Evolutionary conservation across 75 land plant genomes (phyloP).

Genomic region (Picea sitchensis): DNA sequence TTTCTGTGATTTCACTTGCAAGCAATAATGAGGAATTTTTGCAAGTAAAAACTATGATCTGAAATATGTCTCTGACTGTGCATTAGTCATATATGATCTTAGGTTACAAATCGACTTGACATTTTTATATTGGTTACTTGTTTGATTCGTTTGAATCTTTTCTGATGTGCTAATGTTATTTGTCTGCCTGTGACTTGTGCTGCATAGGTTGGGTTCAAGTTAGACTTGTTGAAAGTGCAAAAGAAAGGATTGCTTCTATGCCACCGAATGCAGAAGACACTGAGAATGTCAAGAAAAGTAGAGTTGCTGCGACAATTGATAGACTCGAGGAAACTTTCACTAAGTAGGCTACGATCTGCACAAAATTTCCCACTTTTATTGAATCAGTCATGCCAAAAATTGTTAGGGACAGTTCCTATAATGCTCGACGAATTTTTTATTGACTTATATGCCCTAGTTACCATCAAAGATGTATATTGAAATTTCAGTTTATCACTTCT

Average conservation of each 20-base stretch:
- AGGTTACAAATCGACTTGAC: neutral
- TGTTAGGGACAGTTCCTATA: too few species aligned
- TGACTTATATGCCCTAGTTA: too few species aligned
- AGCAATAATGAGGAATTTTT: neutral
- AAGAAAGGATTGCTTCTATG: slow-evolving; percentile 29
- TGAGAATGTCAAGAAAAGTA: slow-evolving; percentile 15
- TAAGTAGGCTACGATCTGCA: neutral
- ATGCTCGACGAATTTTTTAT: too few species aligned
- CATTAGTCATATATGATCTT: neutral
- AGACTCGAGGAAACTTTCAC: slow-evolving; percentile 29
- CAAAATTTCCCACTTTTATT: neutral
- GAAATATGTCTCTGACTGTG: neutral
- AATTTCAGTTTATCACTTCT: too few species aligned
- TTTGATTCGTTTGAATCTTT: neutral
- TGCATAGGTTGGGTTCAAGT: slow-evolving; percentile 63
- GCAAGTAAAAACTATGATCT: neutral
- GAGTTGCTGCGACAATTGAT: slow-evolving; percentile 49
- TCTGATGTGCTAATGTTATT: neutral
- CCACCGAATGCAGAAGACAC: slow-evolving; percentile 1
- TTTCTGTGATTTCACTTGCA: neutral
- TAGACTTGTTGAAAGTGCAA: slow-evolving; percentile 55
- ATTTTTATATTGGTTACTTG: neutral
- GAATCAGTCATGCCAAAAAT: too few species aligned
- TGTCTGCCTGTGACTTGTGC: neutral
- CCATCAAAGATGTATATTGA: too few species aligned